phyloP scores from a whole-genome alignment of 768 basidiomycete species.

The Suillus ampliporus region DNA sequence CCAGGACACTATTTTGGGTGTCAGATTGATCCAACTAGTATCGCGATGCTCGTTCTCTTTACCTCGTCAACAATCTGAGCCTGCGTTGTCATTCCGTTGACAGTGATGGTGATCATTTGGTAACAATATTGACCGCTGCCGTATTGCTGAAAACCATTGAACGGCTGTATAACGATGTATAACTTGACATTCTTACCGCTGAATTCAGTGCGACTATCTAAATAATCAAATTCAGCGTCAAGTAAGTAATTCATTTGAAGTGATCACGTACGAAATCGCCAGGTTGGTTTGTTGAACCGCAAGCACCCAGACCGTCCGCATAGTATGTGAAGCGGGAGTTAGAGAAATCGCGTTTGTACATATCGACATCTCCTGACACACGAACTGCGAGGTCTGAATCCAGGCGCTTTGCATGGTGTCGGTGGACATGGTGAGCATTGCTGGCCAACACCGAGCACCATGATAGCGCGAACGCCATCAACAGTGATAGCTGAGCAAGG shows the following conservation, averaged over 20 bases:
- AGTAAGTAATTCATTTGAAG: not conserved
- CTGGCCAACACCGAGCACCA: slow-evolving; percentile 24
- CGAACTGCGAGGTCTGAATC: slow-evolving; percentile 28
- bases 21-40: slow-evolving; percentile 1
- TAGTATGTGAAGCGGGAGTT: slow-evolving; percentile 43
- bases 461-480: slow-evolving; percentile 24
- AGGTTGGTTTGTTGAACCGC: slow-evolving; percentile 36
- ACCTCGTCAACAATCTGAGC: slow-evolving; percentile 73
- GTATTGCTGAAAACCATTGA: slow-evolving; percentile 53
- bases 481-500: slow-evolving; percentile 24
- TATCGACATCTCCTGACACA: slow-evolving; percentile 27
- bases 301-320: slow-evolving; percentile 50
- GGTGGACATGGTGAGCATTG: slow-evolving; percentile 27
- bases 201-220: slow-evolving; percentile 60
- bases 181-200: slow-evolving; percentile 20
- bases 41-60: slow-evolving; percentile 11
- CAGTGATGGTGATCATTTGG: slow-evolving; percentile 64
- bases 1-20: slow-evolving; percentile 59
- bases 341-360: slow-evolving; percentile 28
- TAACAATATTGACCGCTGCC: slow-evolving; percentile 58
- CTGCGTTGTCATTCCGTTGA: slow-evolving; percentile 57
- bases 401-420: slow-evolving; percentile 29
- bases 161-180: not conserved
- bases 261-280: slow-evolving; percentile 40
- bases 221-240: slow-evolving; percentile 4